Base-by-base conservation (phyloP, 805 yeast species). In the Wickerhamiella slavikovae region DNA sequence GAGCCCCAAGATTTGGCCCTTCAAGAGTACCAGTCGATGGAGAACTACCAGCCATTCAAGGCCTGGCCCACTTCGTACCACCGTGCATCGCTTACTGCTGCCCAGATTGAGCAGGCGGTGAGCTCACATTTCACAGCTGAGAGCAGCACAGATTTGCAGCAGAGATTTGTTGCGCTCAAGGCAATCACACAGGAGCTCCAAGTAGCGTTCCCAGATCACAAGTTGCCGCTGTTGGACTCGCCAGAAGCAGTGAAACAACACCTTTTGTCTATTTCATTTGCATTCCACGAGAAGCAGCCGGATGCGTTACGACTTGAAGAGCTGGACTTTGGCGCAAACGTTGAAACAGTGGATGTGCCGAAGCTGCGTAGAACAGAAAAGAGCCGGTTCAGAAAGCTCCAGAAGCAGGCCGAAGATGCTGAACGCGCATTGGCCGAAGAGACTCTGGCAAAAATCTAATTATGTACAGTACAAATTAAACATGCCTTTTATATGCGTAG, bases 211-310 rank as follows among this genome's bases (percentile, higher is more conserved):
- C 65, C 66, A 16, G 82, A 72, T 45, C 51, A 52, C 27, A 48
- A 54, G 21, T 44, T 71, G 17, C 42, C 68, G 5, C 48, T 49
- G 30, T 39, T 65, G 4, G 57, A 54, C 35, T 48, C 54, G 10
- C 51, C 63, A 15, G 46, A 36, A 2, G 51, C 48, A 22, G 53
- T 72, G 22, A 49, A 51, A 32, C 32, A 40, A 0, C 60, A 58
- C 30, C 49, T 40, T 7, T 36, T 51, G 32, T 45, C 60, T n/a
- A 54, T 62, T 16, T 58, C 60, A 15, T 39, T 43, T 13, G 55
- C 60, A 40, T 62, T 54, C 38, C 66, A 64, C 41, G 82, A 74
- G 44, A 63, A 70, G 45, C 66, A 70, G 42, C 82, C 89, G n/a
- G 66, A 74, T 42, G 85, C 79, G 17, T 66, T 78, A 32, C 68